These are phyloP conservation scores for Fusarium odoratissimum DNA, from an alignment of 2,329 filamentous ascomycete genomes.

Conservation along the genomic window DNA sequence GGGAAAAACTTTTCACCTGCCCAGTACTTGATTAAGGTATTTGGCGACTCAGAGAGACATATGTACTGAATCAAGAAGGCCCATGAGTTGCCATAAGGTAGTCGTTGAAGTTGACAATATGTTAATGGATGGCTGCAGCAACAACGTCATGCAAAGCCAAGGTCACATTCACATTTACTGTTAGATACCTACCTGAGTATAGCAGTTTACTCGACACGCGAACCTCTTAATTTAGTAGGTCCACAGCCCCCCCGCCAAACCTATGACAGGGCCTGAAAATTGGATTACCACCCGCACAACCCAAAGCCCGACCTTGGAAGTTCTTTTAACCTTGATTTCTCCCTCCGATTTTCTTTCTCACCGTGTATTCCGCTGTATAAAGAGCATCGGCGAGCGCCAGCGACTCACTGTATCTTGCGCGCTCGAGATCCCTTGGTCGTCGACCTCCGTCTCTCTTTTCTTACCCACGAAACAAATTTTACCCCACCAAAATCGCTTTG, in stretches of 20 bases:
- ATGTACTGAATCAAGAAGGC: not conserved
- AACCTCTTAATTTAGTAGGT: slow-evolving; percentile 12
- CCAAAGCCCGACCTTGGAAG: slow-evolving; percentile 28
- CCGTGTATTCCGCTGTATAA: slow-evolving; percentile 26
- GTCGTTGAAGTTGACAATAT: not conserved
- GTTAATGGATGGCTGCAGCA: not conserved
- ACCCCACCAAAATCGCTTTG: slow-evolving; percentile 36
- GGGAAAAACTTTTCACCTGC: no score
- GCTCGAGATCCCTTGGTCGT: slow-evolving; percentile 27
- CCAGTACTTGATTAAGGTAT: no score
- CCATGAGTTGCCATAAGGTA: not conserved
- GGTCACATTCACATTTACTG: not conserved
- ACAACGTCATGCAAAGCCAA: slow-evolving; percentile 20
- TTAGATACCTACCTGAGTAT: not conserved
- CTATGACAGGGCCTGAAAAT: slow-evolving; percentile 34
- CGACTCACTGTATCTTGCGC: slow-evolving; percentile 36
- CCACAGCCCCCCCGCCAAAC: slow-evolving; percentile 46
- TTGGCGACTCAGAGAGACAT: not conserved
- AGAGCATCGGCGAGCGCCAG: slow-evolving; percentile 40
- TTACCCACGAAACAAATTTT: slow-evolving; percentile 27
- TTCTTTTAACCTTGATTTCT: slow-evolving; percentile 29
- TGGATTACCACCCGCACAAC: slow-evolving; percentile 39
- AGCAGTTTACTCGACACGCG: not conserved
- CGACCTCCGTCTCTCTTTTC: slow-evolving; percentile 8
- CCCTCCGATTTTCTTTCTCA: slow-evolving; percentile 16